Base-by-base conservation (phyloP, 768 basidiomycete genomes). In the Hysterangium stoloniferum region DNA sequence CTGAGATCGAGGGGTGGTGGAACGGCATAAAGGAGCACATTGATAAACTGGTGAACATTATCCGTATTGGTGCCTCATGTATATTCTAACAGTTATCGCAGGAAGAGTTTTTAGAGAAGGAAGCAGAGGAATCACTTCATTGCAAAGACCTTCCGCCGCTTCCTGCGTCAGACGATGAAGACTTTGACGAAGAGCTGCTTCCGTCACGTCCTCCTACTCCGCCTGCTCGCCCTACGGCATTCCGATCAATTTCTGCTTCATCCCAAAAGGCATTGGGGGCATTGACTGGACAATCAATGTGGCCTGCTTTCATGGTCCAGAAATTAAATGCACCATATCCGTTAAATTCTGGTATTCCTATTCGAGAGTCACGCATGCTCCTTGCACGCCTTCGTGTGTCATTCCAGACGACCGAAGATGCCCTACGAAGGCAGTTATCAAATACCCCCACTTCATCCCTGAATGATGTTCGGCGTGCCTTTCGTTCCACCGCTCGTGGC, bases 1-100 rank as follows among this genome's bases (percentile, higher is more conserved):
- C 69, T 48, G 80, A 86, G 60, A 84, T 86, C 53, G 73, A 69
- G 59, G 58, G 55, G 28, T 86, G 82, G 80, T 86, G 83, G 83
- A 76, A 79, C 56, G 72, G 74, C 15, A 64, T 86, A 6, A 68
- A 76, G 0, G 77, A 78, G 47, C 73, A 79, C 59, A 66, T 87
- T 54, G 79, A 82, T 56, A 69, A 71, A 54, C 64, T 86, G 54
- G 82, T 82, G 51, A 24, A 78, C 68, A 1, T 22, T 19, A 29
- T 34, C 11, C 19, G 13, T 25, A 38, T 6, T 45, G 4, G 24
- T 48, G 17, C 4, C n/a, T 3, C 27, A 35, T 9, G 4, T 2
- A n/a, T 4, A 6, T 15, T 28, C 36, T 35, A 19, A 33, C 11
- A 44, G 3, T 2, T 8, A 6, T 9, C 25, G 11, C 38, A 82